phyloP scores from a whole-genome alignment of 1,139 yeast genomes.

The Saccharomyces hybrid region DNA sequence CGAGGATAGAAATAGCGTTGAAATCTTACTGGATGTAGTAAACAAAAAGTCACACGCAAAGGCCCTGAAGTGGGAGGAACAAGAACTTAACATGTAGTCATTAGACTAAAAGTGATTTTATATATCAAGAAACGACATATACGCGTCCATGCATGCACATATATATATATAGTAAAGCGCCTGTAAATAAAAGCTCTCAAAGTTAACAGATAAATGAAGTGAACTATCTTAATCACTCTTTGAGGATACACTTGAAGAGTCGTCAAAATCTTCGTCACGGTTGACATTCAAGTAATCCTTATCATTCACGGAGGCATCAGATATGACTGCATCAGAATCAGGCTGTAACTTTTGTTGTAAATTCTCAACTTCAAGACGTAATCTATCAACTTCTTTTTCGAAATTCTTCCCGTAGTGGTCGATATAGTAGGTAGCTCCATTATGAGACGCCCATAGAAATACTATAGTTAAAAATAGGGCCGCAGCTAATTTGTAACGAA shows the following conservation, averaged over 20 bases:
- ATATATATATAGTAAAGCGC: not conserved
- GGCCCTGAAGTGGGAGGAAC: not conserved
- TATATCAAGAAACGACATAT: not conserved
- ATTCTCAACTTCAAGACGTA: constrained; percentile 60
- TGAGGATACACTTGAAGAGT: not conserved
- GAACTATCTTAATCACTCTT: not conserved
- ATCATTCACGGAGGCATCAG: not conserved
- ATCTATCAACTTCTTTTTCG: constrained; percentile 72
- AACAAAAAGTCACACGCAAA: constrained; percentile 14
- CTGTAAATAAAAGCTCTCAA: not conserved
- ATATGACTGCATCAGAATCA: constrained; percentile 1
- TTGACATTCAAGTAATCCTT: not conserved
- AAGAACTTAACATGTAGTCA: not conserved
- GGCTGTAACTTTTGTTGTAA: constrained; percentile 36
- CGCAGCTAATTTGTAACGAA: constrained; percentile 56
- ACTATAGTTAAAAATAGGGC: constrained; percentile 62
- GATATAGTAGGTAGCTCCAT: constrained; percentile 91
- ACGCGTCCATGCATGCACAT: not conserved
- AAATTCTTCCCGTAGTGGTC: constrained; percentile 80
- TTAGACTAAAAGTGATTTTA: not conserved
- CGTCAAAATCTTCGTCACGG: not conserved
- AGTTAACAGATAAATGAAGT: not conserved
- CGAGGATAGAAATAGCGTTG: constrained; percentile 41
- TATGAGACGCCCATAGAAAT: constrained; percentile 72
- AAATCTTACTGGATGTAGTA: constrained; percentile 20